Evolutionary conservation across 2,329 filamentous ascomycete species (phyloP).

Genomic region (Phaeosphaeriaceae sp.): DNA sequence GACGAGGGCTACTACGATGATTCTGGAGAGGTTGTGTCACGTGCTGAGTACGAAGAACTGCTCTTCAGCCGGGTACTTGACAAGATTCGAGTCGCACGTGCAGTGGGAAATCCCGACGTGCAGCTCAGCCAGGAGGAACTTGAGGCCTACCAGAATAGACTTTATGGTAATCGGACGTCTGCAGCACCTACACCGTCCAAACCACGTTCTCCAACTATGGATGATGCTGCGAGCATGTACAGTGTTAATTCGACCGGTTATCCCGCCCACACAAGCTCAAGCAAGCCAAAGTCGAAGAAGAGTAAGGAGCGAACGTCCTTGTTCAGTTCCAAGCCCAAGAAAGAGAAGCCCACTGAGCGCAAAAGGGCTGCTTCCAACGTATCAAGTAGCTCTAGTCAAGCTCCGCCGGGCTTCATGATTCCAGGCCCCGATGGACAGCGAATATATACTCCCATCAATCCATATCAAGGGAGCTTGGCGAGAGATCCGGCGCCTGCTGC

Average conservation of each 20-base stretch:
- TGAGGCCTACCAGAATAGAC: slow-evolving; percentile 75
- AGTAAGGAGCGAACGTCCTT: slow-evolving; percentile 33
- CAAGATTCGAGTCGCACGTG: slow-evolving; percentile 79
- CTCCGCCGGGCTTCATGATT: slow-evolving; percentile 56
- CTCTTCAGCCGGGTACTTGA: slow-evolving; percentile 79
- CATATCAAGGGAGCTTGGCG: slow-evolving; percentile 48
- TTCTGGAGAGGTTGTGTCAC: slow-evolving; percentile 48
- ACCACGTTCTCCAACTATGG: slow-evolving; percentile 32
- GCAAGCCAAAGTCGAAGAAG: slow-evolving; percentile 47
- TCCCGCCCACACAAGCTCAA: slow-evolving; percentile 27
- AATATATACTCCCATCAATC: slow-evolving; percentile 53
- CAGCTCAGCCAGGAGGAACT: slow-evolving; percentile 81
- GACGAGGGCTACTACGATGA: slow-evolving; percentile 57
- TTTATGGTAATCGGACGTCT: slow-evolving; percentile 57
- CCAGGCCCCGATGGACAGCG: slow-evolving; percentile 57
- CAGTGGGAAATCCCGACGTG: slow-evolving; percentile 78
- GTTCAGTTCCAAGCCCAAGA: slow-evolving; percentile 40
- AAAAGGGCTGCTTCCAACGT: slow-evolving; percentile 35
- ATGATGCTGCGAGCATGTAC: slow-evolving; percentile 37
- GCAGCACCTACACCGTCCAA: slow-evolving; percentile 34
- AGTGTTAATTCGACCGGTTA: slow-evolving; percentile 41
- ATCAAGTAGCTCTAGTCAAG: slow-evolving; percentile 20
- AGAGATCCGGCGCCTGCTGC: slow-evolving; percentile 42
- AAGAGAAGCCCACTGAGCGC: slow-evolving; percentile 39
- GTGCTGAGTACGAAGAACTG: slow-evolving; percentile 69